Evolutionary conservation across 2,329 filamentous ascomycete species (phyloP).

Genomic region (Chaetomium sp.): DNA sequence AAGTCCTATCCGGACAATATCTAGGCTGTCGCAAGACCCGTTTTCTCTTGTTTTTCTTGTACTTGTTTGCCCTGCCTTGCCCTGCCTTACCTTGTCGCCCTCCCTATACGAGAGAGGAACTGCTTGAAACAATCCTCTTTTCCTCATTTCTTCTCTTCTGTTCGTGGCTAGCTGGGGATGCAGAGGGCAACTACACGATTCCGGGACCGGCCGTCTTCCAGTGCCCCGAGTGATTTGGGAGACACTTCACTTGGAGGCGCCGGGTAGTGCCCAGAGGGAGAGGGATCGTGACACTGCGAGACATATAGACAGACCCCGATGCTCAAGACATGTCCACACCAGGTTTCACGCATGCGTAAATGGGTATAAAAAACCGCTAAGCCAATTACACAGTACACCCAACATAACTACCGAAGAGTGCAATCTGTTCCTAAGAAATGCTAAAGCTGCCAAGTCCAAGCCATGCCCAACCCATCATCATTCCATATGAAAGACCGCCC

Average conservation of each 20-base stretch:
- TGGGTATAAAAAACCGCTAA: conserved; percentile 7
- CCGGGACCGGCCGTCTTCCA: conserved; percentile 3
- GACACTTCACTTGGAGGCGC: not conserved
- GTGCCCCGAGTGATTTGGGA: not conserved
- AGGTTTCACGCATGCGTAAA: not conserved
- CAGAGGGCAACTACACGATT: conserved; percentile 10
- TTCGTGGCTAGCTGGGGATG: not conserved
- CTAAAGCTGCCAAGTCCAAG: conserved; percentile 19
- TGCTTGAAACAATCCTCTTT: no score
- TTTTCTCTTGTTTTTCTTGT: not conserved
- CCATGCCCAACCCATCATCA: conserved; percentile 15
- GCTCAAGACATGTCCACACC: not conserved
- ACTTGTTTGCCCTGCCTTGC: no score
- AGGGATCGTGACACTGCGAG: no score
- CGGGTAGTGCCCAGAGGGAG: not conserved
- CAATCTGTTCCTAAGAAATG: conserved; percentile 29
- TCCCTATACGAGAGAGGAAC: no score
- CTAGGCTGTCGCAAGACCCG: conserved; percentile 47
- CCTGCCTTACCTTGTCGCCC: no score
- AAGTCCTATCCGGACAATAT: conserved; percentile 40
- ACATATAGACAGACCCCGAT: not conserved
- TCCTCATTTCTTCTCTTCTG: not conserved
- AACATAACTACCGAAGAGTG: conserved; percentile 18
- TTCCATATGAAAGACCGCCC: conserved; percentile 4
- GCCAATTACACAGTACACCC: conserved; percentile 25